Evolutionary conservation across 129 eudicot genomes (phyloP).

Genomic region (Pseudognaphalium luteoalbum): DNA sequence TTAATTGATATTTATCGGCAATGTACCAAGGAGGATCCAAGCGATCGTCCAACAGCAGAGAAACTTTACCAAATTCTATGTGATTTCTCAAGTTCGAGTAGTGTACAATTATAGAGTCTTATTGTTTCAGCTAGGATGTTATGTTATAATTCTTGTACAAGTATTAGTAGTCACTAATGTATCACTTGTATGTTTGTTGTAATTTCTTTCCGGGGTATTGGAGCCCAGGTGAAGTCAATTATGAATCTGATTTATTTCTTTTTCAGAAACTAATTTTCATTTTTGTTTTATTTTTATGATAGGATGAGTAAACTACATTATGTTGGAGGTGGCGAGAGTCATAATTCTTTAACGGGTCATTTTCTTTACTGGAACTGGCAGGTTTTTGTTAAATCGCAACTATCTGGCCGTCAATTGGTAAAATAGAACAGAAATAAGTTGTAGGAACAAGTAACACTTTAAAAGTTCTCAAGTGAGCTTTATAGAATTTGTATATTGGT

Average conservation of each 20-base stretch:
- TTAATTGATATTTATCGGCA: constrained; percentile 55
- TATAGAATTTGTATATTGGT: too few relatives aligned
- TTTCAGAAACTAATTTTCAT: not conserved
- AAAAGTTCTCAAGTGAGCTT: too few relatives aligned
- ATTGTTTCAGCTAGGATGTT: constrained; percentile 6
- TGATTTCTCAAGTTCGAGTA: constrained; percentile 38
- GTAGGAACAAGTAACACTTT: too few relatives aligned
- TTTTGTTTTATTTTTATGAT: not conserved
- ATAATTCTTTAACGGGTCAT: not conserved
- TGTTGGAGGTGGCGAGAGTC: not conserved
- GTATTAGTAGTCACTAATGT: constrained; percentile 16
- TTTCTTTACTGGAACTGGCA: not conserved
- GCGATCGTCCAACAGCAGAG: constrained; percentile 74
- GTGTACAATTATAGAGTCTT: constrained; percentile 16
- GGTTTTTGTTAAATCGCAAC: not conserved
- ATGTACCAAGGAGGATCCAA: constrained; percentile 74
- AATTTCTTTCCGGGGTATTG: constrained; percentile 35
- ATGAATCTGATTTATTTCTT: constrained; percentile 26
- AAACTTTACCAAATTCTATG: constrained; percentile 47
- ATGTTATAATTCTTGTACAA: constrained; percentile 5
- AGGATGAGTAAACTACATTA: not conserved
- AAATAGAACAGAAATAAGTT: too few relatives aligned
- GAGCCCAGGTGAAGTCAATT: constrained; percentile 36
- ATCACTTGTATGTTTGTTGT: constrained; percentile 7
- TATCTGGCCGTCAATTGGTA: too few relatives aligned